Conservation (phyloP, 192 early-diverging fungal genomes). For the Spizellomyces sp. region DNA sequence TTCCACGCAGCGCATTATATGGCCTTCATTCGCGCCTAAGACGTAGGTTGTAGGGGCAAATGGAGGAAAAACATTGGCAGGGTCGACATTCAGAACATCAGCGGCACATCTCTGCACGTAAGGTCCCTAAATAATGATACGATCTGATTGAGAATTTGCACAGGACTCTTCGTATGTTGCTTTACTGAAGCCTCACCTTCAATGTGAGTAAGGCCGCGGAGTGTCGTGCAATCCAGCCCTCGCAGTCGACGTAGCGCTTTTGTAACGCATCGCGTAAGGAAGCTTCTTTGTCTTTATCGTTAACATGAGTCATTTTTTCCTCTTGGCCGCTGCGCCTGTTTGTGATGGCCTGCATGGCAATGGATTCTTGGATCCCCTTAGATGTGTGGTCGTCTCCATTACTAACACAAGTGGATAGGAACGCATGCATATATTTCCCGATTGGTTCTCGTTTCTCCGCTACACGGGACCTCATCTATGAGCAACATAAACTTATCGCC, state of each 20-base stretch:
- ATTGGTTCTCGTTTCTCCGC: conserved; percentile 16
- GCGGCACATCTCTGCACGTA: conserved; percentile 16
- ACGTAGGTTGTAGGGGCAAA: conserved; percentile 13
- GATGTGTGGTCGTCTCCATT: no score
- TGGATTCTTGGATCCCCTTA: no score
- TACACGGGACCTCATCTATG: not conserved
- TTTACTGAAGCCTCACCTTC: no score
- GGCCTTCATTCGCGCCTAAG: conserved; percentile 9
- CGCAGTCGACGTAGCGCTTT: conserved; percentile 12
- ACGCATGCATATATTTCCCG: not conserved
- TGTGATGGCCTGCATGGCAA: no score
- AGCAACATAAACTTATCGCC: not conserved
- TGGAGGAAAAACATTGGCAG: conserved; percentile 20
- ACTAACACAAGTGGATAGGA: not conserved
- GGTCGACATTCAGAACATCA: conserved; percentile 11
- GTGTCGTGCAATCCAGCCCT: conserved; percentile 22
- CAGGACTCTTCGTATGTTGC: no score
- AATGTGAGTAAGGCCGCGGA: no score
- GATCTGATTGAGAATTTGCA: not conserved
- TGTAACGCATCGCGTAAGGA: not conserved
- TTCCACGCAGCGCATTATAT: conserved; percentile 29
- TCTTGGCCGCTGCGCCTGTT: no score
- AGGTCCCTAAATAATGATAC: conserved; percentile 13
- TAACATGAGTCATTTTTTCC: no score
- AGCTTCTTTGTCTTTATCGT: no score